phyloP scores from a whole-genome alignment of 169 alveolate species.

The Plasmodium chabaudi region DNA sequence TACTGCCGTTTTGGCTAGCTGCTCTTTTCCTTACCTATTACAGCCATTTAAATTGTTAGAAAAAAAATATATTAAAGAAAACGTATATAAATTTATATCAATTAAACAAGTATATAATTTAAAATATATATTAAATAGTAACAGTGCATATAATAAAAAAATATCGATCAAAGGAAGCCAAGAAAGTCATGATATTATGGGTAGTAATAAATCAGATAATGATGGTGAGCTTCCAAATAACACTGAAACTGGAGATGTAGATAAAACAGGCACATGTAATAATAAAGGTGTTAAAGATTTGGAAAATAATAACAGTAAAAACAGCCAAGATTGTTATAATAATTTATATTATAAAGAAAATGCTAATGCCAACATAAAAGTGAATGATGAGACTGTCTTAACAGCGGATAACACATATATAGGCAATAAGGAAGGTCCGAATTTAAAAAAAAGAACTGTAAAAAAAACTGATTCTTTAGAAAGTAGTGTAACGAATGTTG shows the following conservation, averaged over 20 bases:
- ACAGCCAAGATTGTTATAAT: not conserved
- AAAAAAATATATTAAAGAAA: constrained; percentile 71
- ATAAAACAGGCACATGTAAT: not conserved
- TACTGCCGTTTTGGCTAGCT: constrained; percentile 86
- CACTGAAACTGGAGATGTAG: not conserved
- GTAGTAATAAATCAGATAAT: not conserved
- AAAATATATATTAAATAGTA: constrained; percentile 44
- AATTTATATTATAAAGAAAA: not conserved
- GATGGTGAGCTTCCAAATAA: not conserved
- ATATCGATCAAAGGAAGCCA: constrained; percentile 4
- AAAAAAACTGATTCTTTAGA: too few species aligned
- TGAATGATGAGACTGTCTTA: too few species aligned
- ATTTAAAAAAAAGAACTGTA: not conserved
- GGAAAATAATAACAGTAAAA: not conserved
- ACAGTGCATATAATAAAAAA: constrained; percentile 4
- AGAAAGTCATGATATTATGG: not conserved
- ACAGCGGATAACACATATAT: too few species aligned
- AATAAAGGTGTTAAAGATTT: not conserved
- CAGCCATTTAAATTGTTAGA: constrained; percentile 80
- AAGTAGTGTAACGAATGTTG: too few species aligned
- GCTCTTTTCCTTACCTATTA: constrained; percentile 83
- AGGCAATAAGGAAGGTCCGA: not conserved
- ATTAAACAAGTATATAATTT: constrained; percentile 39
- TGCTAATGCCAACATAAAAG: too few species aligned
- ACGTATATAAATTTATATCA: constrained; percentile 44